Evolutionary conservation across 768 basidiomycete species (phyloP).

Genomic region (Fomitopsis serialis): DNA sequence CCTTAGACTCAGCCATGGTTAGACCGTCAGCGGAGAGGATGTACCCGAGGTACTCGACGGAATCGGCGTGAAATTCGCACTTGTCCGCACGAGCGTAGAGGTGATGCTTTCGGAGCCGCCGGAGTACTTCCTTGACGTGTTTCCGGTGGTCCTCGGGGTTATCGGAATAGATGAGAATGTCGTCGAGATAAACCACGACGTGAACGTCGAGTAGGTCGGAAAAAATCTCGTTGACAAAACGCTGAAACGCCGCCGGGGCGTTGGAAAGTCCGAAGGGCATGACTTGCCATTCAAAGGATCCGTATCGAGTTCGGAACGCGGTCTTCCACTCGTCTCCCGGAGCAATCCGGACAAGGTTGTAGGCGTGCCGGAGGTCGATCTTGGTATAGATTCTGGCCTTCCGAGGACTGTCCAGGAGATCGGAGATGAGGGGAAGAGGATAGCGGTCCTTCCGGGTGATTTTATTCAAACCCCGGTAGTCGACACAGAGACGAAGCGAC

Average conservation of each 20-base stretch:
- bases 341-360: slow-evolving; percentile 36
- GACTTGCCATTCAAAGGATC: slow-evolving; percentile 28
- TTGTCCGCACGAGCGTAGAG: slow-evolving; percentile 28
- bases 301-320: slow-evolving; percentile 31
- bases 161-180: slow-evolving; percentile 14
- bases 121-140: slow-evolving; percentile 13
- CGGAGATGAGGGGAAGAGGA: slow-evolving; percentile 27
- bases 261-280: slow-evolving; percentile 30
- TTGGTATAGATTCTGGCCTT: slow-evolving; percentile 25
- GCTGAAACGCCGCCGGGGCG: slow-evolving; percentile 14
- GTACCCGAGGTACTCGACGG: slow-evolving; percentile 39
- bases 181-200: slow-evolving; percentile 21
- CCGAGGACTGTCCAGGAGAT: slow-evolving; percentile 23
- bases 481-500: slow-evolving; percentile 17
- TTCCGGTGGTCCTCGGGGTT: slow-evolving; percentile 11
- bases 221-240: slow-evolving; percentile 12
- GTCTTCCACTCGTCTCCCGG: slow-evolving; percentile 34
- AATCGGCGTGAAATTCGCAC: slow-evolving; percentile 29
- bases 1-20: slow-evolving; percentile 35
- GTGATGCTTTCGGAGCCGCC: slow-evolving; percentile 22
- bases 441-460: slow-evolving; percentile 30
- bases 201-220: slow-evolving; percentile 8
- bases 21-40: slow-evolving; percentile 27
- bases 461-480: slow-evolving; percentile 25
- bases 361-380: slow-evolving; percentile 36